A percentile compares a stretch with the other conserved stretches of the same genome.
phyloP scores from a whole-genome alignment of 1,284 basidiomycete genomes.

The Taiwanofungus camphoratus region DNA sequence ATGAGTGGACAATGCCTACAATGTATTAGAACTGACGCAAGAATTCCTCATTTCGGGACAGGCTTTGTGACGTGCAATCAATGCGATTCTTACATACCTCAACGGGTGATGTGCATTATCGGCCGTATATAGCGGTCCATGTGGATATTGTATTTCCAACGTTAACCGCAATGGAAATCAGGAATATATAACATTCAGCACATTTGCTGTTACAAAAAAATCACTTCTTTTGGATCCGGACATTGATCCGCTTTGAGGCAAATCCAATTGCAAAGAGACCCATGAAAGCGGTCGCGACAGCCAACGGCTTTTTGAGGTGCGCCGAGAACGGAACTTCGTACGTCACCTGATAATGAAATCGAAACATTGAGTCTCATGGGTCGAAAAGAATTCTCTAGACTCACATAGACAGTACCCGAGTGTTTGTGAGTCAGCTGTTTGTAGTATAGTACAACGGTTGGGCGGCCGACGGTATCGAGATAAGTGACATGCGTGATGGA shows the following conservation, averaged over 20 bases:
- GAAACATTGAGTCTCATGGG: not conserved
- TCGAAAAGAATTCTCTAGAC: slow-evolving; percentile 47
- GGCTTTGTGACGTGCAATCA: too few relatives aligned
- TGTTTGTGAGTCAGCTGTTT: slow-evolving; percentile 76
- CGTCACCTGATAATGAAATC: slow-evolving; percentile 52
- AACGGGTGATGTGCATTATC: too few relatives aligned
- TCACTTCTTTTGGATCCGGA: slow-evolving; percentile 51
- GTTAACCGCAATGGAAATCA: too few relatives aligned
- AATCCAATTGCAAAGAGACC: slow-evolving; percentile 59
- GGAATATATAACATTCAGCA: too few relatives aligned
- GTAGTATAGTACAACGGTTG: slow-evolving; percentile 72
- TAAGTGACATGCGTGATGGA: slow-evolving; percentile 77
- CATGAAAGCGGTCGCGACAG: slow-evolving; percentile 64
- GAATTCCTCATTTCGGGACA: too few relatives aligned
- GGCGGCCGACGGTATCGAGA: slow-evolving; percentile 91
- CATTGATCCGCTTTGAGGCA: slow-evolving; percentile 58
- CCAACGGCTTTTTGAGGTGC: slow-evolving; percentile 79
- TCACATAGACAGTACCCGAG: slow-evolving; percentile 65
- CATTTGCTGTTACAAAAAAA: too few relatives aligned
- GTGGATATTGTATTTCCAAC: too few relatives aligned
- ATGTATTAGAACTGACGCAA: too few relatives aligned
- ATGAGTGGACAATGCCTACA: too few relatives aligned
- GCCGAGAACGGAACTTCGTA: slow-evolving; percentile 77
- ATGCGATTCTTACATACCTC: too few relatives aligned
- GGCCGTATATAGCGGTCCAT: too few relatives aligned